Conservation (phyloP, 176 grass and related monocot genomes). For the Eremochloa ophiuroides region DNA sequence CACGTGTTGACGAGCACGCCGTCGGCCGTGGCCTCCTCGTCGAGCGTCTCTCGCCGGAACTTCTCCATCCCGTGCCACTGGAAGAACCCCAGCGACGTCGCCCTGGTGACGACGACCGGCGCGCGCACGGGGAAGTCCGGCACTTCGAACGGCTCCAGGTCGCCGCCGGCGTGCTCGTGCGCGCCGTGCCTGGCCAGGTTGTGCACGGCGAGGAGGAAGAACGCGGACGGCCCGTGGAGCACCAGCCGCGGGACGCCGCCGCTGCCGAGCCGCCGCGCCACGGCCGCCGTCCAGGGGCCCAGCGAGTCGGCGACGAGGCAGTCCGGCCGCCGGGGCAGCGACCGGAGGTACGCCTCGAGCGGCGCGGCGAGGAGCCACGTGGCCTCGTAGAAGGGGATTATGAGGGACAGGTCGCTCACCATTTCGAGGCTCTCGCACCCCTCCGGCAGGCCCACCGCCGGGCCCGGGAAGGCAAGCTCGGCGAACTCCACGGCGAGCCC, state of each 20-base stretch:
- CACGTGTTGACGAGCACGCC: conserved; percentile 54
- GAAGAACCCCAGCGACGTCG: conserved; percentile 39
- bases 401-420: not conserved
- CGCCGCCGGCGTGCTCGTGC: conserved; percentile 1
- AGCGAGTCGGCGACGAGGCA: conserved; percentile 37
- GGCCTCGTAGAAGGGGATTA: conserved; percentile 28
- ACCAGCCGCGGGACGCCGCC: conserved; percentile 25
- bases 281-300: conserved; percentile 12
- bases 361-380: conserved; percentile 22
- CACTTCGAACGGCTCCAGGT: conserved; percentile 39
- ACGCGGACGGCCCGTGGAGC: conserved; percentile 30
- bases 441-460: conserved; percentile 23
- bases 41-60: conserved; percentile 15
- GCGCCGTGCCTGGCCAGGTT: conserved; percentile 16
- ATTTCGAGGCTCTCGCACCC: conserved; percentile 45
- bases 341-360: conserved; percentile 31
- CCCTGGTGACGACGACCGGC: conserved; percentile 22
- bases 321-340: conserved; percentile 24
- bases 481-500: conserved; percentile 39
- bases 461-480: conserved; percentile 43
- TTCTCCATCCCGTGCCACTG: conserved; percentile 30
- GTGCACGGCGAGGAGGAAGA: conserved; percentile 20
- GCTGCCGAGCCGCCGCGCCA: conserved; percentile 20
- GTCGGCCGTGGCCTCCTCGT: conserved; percentile 44
- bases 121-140: conserved; percentile 25